phyloP scores from a whole-genome alignment of 2,329 filamentous ascomycete species.

The Paraphoma chrysanthemicola region DNA sequence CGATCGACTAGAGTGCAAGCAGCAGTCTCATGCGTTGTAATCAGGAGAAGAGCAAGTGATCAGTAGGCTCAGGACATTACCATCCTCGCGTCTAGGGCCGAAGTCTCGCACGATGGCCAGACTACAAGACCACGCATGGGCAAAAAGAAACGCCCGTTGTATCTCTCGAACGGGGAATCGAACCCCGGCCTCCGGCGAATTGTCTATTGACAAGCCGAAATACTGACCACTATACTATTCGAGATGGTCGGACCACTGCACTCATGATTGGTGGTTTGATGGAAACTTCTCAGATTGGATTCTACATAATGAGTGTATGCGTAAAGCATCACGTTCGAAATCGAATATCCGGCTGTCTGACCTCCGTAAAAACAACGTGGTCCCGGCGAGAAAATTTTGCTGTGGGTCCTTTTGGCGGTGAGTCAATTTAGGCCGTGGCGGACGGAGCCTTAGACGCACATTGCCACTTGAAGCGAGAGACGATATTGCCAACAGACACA shows the following conservation, averaged over 20 bases:
- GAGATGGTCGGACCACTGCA: background rate
- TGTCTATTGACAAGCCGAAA: slow-evolving; percentile 8
- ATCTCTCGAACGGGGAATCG: slow-evolving; percentile 9
- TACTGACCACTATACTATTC: slow-evolving; percentile 13
- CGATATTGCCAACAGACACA: background rate
- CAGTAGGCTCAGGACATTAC: too few relatives aligned
- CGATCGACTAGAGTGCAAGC: too few relatives aligned
- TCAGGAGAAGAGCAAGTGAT: too few relatives aligned
- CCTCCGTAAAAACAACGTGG: background rate
- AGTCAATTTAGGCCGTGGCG: background rate
- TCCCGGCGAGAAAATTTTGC: background rate
- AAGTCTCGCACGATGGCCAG: background rate
- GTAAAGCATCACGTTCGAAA: background rate
- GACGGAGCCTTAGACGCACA: background rate
- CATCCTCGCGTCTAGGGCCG: background rate
- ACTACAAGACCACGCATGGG: background rate
- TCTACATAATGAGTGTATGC: background rate
- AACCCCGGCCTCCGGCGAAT: slow-evolving; percentile 11
- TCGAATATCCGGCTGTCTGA: background rate
- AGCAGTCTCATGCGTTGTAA: too few relatives aligned
- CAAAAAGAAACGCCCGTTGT: background rate
- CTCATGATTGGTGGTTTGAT: background rate
- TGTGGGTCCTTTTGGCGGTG: background rate
- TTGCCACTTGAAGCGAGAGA: background rate
- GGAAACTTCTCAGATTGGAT: background rate